A percentile compares a stretch with the other conserved stretches of the same genome.
These are phyloP conservation scores for Nakazawaea wickerhamii DNA, from an alignment of 805 yeast genomes.

Conservation along the genomic window DNA sequence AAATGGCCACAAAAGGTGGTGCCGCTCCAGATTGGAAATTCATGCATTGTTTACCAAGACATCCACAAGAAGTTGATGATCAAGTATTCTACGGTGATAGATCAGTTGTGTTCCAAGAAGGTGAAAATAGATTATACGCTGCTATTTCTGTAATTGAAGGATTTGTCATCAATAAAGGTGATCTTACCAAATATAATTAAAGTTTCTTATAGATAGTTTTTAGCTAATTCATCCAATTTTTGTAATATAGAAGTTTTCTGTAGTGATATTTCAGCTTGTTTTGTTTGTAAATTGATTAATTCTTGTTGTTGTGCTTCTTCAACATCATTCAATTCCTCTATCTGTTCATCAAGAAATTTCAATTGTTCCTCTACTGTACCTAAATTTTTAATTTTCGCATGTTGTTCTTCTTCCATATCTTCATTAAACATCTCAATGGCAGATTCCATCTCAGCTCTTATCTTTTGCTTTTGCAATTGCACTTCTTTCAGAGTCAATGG, in stretches of 20 bases:
- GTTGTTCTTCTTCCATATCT: constrained; percentile 13
- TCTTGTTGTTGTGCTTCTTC: not conserved
- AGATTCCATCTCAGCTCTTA: constrained; percentile 28
- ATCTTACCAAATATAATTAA: constrained; percentile 18
- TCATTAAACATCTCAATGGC: constrained; percentile 26
- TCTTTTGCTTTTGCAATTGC: constrained; percentile 20
- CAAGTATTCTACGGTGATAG: constrained; percentile 82
- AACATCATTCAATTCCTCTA: constrained; percentile 1
- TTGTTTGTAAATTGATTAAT: not conserved
- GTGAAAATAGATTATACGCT: constrained; percentile 93
- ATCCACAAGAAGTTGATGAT: constrained; percentile 89
- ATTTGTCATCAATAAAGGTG: constrained; percentile 81
- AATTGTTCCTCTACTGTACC: not conserved
- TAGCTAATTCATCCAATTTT: not conserved
- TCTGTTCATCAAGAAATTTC: not conserved
- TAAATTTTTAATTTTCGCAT: not conserved
- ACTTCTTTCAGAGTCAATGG: constrained; percentile 25
- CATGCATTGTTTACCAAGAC: constrained; percentile 98
- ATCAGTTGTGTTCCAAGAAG: constrained; percentile 90
- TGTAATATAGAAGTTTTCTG: not conserved
- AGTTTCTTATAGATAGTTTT: not conserved
- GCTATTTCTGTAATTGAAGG: constrained; percentile 93
- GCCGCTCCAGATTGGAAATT: constrained; percentile 72
- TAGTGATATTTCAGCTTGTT: not conserved
- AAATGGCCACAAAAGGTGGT: constrained; percentile 53